Evolutionary conservation across 371 early-diverging fungal species (phyloP).

Genomic region (Mucor saturninus): DNA sequence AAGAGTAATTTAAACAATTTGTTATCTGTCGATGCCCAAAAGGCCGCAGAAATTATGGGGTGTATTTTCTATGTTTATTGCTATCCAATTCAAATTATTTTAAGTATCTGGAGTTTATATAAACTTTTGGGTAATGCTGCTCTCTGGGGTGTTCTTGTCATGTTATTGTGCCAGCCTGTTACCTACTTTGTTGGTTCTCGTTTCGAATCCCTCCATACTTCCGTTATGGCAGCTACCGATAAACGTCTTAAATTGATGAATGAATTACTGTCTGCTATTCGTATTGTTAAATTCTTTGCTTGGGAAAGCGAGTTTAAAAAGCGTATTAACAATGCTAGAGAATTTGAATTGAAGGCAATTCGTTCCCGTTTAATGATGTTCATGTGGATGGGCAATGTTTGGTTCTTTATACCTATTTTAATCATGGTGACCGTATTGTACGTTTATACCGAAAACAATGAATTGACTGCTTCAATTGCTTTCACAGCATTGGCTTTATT

Average conservation of each 20-base stretch:
- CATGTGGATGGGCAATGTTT: slow-evolving; percentile 50
- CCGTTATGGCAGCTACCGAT: slow-evolving; percentile 66
- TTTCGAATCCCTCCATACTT: slow-evolving; percentile 54
- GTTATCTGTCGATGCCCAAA: slow-evolving; percentile 63
- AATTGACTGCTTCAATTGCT: slow-evolving; percentile 65
- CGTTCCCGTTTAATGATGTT: slow-evolving; percentile 45
- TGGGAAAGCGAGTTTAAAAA: slow-evolving; percentile 76
- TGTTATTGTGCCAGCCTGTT: slow-evolving; percentile 65
- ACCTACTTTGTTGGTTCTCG: slow-evolving; percentile 56
- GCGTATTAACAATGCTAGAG: slow-evolving; percentile 54
- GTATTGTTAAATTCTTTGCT: slow-evolving; percentile 82
- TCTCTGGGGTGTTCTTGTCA: slow-evolving; percentile 65
- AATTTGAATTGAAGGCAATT: slow-evolving; percentile 55
- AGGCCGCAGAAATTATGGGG: slow-evolving; percentile 53
- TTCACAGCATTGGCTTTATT: slow-evolving; percentile 72
- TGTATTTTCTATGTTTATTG: slow-evolving; percentile 64
- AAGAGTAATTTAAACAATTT: slow-evolving; percentile 57
- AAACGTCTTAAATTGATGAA: slow-evolving; percentile 69
- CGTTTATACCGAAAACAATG: slow-evolving; percentile 55
- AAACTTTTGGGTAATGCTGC: slow-evolving; percentile 67
- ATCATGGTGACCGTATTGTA: slow-evolving; percentile 58
- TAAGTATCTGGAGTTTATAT: slow-evolving; percentile 68
- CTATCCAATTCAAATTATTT: slow-evolving; percentile 59
- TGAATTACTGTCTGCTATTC: slow-evolving; percentile 74
- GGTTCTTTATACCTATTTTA: slow-evolving; percentile 39